A percentile compares a stretch with the other conserved stretches of the same genome.
These are phyloP conservation scores for Torrubiella hemipterigena DNA, from an alignment of 2,329 filamentous ascomycete species.

Conservation along the genomic window DNA sequence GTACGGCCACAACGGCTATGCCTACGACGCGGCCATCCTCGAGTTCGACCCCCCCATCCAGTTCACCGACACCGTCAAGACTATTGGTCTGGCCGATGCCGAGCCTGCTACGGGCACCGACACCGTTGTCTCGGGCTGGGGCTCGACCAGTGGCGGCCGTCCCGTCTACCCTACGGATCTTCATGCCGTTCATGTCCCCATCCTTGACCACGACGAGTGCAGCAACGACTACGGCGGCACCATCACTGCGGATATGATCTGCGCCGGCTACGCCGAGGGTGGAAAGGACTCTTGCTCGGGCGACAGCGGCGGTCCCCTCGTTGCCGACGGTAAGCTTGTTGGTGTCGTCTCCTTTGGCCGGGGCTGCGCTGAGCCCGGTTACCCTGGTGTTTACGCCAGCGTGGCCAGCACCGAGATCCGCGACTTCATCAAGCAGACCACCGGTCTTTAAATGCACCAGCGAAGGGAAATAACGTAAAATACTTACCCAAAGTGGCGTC, in stretches of 20 bases:
- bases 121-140: not conserved
- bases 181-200: slow-evolving; percentile 10
- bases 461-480: too few relatives aligned
- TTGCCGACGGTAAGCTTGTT: slow-evolving; percentile 12
- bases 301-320: slow-evolving; percentile 19
- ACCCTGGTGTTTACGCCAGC: slow-evolving; percentile 16
- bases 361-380: slow-evolving; percentile 14
- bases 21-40: not conserved
- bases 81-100: not conserved
- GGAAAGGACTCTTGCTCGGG: slow-evolving; percentile 20
- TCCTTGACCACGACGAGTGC: slow-evolving; percentile 16
- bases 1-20: not conserved
- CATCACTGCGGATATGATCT: slow-evolving; percentile 19
- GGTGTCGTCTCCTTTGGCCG: slow-evolving; percentile 19
- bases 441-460: not conserved
- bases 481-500: too few relatives aligned
- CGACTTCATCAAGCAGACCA: slow-evolving; percentile 12
- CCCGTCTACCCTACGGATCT: not conserved
- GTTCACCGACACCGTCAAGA: not conserved
- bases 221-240: slow-evolving; percentile 11
- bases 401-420: slow-evolving; percentile 11
- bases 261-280: slow-evolving; percentile 14
- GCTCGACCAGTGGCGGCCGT: not conserved
- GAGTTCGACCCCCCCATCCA: not conserved
- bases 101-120: not conserved